Percentiles rank a stretch among this genome's conserved stretches.
phyloP scores from a whole-genome alignment of 2,329 filamentous ascomycete genomes.

The Diaporthe sp. region DNA sequence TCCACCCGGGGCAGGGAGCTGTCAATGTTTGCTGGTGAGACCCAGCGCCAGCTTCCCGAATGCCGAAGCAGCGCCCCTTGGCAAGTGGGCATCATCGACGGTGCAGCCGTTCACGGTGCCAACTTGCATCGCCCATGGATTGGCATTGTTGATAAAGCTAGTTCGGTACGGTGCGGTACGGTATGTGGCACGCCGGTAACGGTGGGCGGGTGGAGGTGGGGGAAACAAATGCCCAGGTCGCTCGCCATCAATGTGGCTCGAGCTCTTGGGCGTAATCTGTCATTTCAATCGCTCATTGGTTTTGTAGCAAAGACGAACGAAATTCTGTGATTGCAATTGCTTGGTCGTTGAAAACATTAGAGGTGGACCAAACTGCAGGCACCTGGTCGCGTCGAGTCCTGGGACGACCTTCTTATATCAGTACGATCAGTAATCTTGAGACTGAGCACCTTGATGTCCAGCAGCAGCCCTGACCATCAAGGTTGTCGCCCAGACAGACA shows the following conservation, averaged over 20 bases:
- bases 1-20: not conserved
- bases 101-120: constrained; percentile 13
- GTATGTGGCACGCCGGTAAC: constrained; percentile 15
- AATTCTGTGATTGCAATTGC: not conserved
- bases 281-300: not conserved
- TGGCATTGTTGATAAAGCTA: constrained; percentile 16
- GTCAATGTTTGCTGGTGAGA: not conserved
- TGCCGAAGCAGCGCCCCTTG: constrained; percentile 36
- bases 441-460: constrained; percentile 31
- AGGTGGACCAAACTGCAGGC: not conserved
- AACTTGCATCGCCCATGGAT: constrained; percentile 11
- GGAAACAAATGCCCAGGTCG: constrained; percentile 18
- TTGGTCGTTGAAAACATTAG: not conserved
- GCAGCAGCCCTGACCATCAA: not conserved
- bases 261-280: not conserved
- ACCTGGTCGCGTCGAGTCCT: not conserved
- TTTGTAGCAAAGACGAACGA: not conserved
- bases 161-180: constrained; percentile 15
- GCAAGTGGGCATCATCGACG: constrained; percentile 23
- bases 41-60: constrained; percentile 35
- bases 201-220: constrained; percentile 14
- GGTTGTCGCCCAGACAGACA: constrained; percentile 7
- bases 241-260: not conserved
- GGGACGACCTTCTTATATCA: constrained; percentile 5
- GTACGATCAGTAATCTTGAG: not conserved